Evolutionary conservation across 129 eudicot species (phyloP), one percentile per base, ranked within the genome.

Genomic region (Lactuca saligna): DNA sequence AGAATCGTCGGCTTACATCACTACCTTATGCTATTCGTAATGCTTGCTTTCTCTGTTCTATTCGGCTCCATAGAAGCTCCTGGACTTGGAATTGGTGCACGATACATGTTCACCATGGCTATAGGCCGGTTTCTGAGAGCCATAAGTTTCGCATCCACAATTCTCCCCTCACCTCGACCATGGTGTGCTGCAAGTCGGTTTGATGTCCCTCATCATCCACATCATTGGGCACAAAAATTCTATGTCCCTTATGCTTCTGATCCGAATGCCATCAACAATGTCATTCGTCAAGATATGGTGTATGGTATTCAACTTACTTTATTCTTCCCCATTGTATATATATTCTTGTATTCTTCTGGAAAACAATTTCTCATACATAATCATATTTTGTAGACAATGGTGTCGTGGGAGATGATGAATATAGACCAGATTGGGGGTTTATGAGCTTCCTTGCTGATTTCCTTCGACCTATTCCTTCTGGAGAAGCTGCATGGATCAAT

Each of bases 31-130:
- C 73, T 94, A 62, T 94, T 89, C 77, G 84, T 94, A 54, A 94
- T 94, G 99, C 93, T 94, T 34, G 96, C 84, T 69, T 94, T 94
- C 75, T 94, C 99, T 39, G 99, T 94, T 61, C 82, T 94, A 12
- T 94, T 94, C 56, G 88, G 78, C 65, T 89, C 97, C 68, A 71
- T 94, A 58, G 87, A 94, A 80, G 96, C 99, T 57, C 99, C 99
- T 82, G 99, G 99, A 57, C 92, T 94, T 56, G 99, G 99, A 54
- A 71, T 94, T 17, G 99, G 93, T 56, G 99, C 99, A 54, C 82
- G 99, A 54, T 94, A 89, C 81, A 85, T 94, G 96, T 90, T 94
- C 75, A 94, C 99, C 20, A 94, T 94, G 99, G 97, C 87, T 10
- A 73, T 94, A 60, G 99, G 99, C 25, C 84, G 99, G 42, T 76